Percentiles rank a stretch among this genome's conserved stretches.
These are phyloP conservation scores for Globisporangium takayamanum DNA, from an alignment of 352 stramenopile genomes.

Conservation along the genomic window DNA sequence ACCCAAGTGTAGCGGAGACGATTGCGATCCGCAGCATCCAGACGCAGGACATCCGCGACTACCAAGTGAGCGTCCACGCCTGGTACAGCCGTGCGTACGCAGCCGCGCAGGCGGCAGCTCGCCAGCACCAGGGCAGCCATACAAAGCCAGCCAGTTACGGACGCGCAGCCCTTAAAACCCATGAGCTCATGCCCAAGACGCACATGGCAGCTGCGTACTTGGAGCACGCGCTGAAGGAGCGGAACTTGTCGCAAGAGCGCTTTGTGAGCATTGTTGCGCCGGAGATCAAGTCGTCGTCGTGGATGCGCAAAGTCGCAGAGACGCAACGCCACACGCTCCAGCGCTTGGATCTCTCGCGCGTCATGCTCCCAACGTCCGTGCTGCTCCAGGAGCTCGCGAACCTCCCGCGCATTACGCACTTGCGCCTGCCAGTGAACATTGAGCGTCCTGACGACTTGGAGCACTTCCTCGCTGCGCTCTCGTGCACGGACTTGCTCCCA, in stretches of 20 bases:
- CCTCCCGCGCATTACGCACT: conserved; percentile 48
- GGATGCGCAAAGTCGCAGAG: conserved; percentile 43
- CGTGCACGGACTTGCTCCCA: conserved; percentile 41
- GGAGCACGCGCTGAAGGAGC: conserved; percentile 35
- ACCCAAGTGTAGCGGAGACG: not conserved
- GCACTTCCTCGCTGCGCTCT: conserved; percentile 63
- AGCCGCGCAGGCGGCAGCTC: not conserved
- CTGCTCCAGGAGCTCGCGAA: conserved; percentile 48
- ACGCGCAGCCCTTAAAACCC: not conserved
- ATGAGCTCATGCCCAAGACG: conserved; percentile 37
- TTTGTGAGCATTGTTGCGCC: conserved; percentile 67
- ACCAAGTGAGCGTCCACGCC: conserved; percentile 17
- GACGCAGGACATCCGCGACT: conserved; percentile 6
- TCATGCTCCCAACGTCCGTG: conserved; percentile 51
- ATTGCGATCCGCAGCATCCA: conserved; percentile 9
- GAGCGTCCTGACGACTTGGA: conserved; percentile 69
- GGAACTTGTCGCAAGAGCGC: conserved; percentile 33
- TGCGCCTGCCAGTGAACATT: conserved; percentile 56
- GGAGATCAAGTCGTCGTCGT: conserved; percentile 43
- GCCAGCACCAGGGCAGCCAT: not conserved
- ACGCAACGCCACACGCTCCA: conserved; percentile 55
- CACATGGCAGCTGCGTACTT: conserved; percentile 42
- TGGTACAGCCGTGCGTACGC: conserved; percentile 23
- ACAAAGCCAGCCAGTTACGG: not conserved
- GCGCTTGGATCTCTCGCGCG: conserved; percentile 51